Percentiles rank a stretch among this genome's conserved stretches.
phyloP scores from a whole-genome alignment of 73 alveolate genomes.

The Stentor coeruleus region DNA sequence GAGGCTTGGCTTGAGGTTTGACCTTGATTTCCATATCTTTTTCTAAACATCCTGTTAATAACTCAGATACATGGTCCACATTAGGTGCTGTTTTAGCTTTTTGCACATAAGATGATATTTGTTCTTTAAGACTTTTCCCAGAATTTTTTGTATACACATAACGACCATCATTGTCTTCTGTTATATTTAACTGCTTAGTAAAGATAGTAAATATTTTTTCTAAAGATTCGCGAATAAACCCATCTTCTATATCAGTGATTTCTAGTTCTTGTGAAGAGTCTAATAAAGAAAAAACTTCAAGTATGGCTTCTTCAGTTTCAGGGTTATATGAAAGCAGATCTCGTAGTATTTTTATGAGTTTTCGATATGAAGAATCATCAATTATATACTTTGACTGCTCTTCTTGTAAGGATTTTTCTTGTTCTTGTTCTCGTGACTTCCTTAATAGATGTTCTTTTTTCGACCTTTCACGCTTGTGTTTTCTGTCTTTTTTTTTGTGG shows the following conservation, averaged over 20 bases:
- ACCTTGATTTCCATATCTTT: background rate
- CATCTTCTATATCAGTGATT: constrained; percentile 14
- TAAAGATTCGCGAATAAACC: background rate
- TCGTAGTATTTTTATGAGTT: background rate
- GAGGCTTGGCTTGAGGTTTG: background rate
- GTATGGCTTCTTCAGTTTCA: background rate
- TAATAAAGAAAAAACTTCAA: background rate
- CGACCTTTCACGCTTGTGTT: constrained; percentile 8
- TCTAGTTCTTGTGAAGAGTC: constrained; percentile 5
- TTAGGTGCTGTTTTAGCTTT: background rate
- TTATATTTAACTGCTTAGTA: background rate
- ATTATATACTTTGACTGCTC: background rate
- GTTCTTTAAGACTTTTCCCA: background rate
- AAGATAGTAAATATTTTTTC: constrained; percentile 8
- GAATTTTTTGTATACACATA: background rate
- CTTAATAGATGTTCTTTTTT: constrained; percentile 5
- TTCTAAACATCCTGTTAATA: background rate
- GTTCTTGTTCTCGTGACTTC: background rate
- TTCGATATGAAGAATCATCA: background rate
- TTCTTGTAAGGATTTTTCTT: background rate
- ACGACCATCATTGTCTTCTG: constrained; percentile 9
- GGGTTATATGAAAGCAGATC: background rate
- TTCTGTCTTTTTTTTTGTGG: background rate
- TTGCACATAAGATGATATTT: background rate
- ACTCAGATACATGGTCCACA: background rate